Conservation (phyloP, 2,329 filamentous ascomycete genomes). For the Neocatenulostroma microsporum region DNA sequence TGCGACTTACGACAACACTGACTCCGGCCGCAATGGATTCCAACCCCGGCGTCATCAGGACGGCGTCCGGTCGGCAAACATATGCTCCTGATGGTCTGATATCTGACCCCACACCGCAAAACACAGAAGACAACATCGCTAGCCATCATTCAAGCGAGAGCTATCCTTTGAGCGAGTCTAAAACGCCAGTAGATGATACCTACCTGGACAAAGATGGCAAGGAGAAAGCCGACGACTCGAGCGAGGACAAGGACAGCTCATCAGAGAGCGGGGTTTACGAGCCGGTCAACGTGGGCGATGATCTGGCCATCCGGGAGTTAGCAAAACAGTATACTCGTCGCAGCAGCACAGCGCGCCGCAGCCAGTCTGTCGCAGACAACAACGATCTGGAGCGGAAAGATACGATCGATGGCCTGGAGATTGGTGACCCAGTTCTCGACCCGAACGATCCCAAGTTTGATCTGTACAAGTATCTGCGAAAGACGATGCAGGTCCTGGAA, state of each 20-base stretch:
- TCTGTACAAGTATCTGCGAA: conserved; percentile 46
- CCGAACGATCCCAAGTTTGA: conserved; percentile 47
- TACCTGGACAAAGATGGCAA: conserved; percentile 23
- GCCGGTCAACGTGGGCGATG: conserved; percentile 13
- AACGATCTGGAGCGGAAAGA: conserved; percentile 17
- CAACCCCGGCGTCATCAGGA: conserved; percentile 11
- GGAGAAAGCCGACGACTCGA: conserved; percentile 19
- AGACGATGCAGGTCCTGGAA: conserved; percentile 45
- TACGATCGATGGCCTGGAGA: conserved; percentile 31
- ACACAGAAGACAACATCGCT: background rate
- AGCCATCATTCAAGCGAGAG: conserved; percentile 3
- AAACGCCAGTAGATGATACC: conserved; percentile 1
- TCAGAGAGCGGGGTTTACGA: conserved; percentile 12
- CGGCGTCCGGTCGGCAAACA: conserved; percentile 14
- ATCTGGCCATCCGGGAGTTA: conserved; percentile 9
- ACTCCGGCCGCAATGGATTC: conserved; percentile 8
- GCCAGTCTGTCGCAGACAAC: too few species aligned
- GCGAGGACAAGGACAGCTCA: conserved; percentile 10
- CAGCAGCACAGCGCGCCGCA: conserved; percentile 9
- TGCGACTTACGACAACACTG: too few species aligned
- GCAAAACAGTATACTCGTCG: conserved; percentile 11
- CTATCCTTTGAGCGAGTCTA: conserved; percentile 1
- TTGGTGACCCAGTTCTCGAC: conserved; percentile 46
- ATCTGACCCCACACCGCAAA: background rate
- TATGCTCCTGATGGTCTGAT: conserved; percentile 12